Evolutionary conservation across 1,284 basidiomycete genomes (phyloP).

Genomic region (Fistulina hepatica): DNA sequence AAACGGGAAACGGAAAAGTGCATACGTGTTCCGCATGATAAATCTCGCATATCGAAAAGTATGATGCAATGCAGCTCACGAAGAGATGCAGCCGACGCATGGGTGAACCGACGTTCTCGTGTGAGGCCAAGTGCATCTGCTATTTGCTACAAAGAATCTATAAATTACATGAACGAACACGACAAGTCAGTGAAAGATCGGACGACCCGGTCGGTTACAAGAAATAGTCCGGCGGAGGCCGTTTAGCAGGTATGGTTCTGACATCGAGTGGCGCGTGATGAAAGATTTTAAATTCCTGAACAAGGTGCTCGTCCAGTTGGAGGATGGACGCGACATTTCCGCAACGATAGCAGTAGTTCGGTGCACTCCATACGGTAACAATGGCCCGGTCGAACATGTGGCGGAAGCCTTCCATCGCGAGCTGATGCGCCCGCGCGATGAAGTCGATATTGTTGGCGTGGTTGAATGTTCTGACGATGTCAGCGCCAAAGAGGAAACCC

Average conservation of each 20-base stretch:
- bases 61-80: too few relatives aligned
- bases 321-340: constrained; percentile 92
- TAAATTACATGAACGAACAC: too few relatives aligned
- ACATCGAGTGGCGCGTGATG: constrained; percentile 74
- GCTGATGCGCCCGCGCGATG: constrained; percentile 93
- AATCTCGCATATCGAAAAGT: too few relatives aligned
- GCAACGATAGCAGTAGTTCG: constrained; percentile 98
- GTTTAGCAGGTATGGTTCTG: constrained; percentile 78
- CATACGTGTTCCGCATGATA: too few relatives aligned
- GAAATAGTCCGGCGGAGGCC: constrained; percentile 82
- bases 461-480: constrained; percentile 84
- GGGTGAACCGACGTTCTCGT: too few relatives aligned
- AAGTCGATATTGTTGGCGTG: constrained; percentile 91
- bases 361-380: constrained; percentile 98
- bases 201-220: too few relatives aligned
- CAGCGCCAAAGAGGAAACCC: constrained; percentile 90
- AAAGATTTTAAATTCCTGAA: constrained; percentile 89
- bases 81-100: too few relatives aligned
- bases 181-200: too few relatives aligned
- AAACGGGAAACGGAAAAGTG: too few relatives aligned
- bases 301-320: constrained; percentile 82
- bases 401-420: constrained; percentile 96
- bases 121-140: too few relatives aligned
- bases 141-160: too few relatives aligned
- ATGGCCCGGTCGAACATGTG: constrained; percentile 95